phyloP scores from a whole-genome alignment of 192 early-diverging fungal species.

The Coemansia furcata region DNA sequence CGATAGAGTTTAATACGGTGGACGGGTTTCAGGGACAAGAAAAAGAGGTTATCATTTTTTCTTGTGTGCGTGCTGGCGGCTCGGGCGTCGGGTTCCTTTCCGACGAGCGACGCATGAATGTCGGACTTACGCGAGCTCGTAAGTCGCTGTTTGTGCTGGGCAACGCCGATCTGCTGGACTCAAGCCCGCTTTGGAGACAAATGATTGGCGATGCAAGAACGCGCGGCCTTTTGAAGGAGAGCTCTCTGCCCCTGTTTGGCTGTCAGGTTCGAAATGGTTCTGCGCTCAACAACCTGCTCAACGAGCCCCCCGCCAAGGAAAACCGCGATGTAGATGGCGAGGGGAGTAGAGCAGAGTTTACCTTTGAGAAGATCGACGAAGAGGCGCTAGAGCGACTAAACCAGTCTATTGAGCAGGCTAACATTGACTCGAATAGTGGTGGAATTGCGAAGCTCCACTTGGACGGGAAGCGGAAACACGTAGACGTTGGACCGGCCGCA shows the following conservation, averaged over 20 bases:
- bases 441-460: not conserved
- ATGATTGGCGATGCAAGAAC: conserved; percentile 65
- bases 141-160: conserved; percentile 82
- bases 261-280: not conserved
- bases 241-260: conserved; percentile 34
- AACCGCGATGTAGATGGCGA: conserved; percentile 27
- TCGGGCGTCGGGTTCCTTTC: conserved; percentile 77
- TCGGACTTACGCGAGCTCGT: conserved; percentile 83
- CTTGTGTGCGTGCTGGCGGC: conserved; percentile 79
- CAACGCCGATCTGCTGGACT: conserved; percentile 58
- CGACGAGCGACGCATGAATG: conserved; percentile 88
- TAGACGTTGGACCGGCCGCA: not conserved
- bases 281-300: conserved; percentile 9
- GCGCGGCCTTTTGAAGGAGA: conserved; percentile 17
- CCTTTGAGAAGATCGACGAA: conserved; percentile 29
- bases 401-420: conserved; percentile 5
- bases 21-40: conserved; percentile 98
- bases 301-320: not conserved
- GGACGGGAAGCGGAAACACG: not conserved
- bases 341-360: conserved; percentile 39
- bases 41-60: conserved; percentile 96
- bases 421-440: not conserved
- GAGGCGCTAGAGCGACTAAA: conserved; percentile 12
- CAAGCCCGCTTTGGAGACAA: conserved; percentile 68
- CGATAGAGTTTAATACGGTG: conserved; percentile 91